These are phyloP conservation scores for Mortierella sp. DNA, from an alignment of 371 early-diverging fungal genomes.

Conservation along the genomic window DNA sequence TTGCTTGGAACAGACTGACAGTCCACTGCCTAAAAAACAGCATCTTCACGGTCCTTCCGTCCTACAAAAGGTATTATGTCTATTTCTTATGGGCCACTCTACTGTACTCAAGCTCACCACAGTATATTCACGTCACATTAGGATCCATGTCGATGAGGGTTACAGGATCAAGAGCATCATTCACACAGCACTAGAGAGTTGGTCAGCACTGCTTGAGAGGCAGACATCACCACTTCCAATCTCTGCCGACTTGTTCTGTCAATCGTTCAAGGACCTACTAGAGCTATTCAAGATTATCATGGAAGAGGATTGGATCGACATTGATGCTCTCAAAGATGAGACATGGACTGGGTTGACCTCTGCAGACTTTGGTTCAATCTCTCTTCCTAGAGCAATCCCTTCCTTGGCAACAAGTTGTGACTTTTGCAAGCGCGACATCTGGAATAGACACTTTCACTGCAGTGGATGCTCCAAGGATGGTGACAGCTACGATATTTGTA, in stretches of 20 bases:
- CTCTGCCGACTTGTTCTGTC: slow-evolving; percentile 14
- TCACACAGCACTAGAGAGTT: slow-evolving; percentile 24
- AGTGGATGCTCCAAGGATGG: slow-evolving; percentile 9
- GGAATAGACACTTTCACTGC: slow-evolving; percentile 62
- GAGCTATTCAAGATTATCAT: slow-evolving; percentile 24
- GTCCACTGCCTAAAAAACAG: slow-evolving; percentile 34
- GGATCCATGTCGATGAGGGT: slow-evolving; percentile 15
- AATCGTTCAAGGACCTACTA: slow-evolving; percentile 33
- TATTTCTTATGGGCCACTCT: no score
- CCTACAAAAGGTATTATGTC: slow-evolving; percentile 40
- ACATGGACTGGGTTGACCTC: no score
- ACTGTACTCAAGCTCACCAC: no score
- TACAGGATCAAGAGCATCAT: slow-evolving; percentile 44
- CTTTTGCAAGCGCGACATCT: slow-evolving; percentile 50
- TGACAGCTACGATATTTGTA: slow-evolving; percentile 35
- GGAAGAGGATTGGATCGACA: slow-evolving; percentile 51
- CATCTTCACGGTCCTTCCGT: slow-evolving; percentile 31
- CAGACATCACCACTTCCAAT: not conserved
- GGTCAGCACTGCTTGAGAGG: slow-evolving; percentile 20
- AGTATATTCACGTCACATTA: no score
- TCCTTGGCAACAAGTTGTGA: slow-evolving; percentile 31
- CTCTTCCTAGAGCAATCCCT: slow-evolving; percentile 12
- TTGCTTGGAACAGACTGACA: slow-evolving; percentile 54
- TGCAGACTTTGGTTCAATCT: slow-evolving; percentile 11
- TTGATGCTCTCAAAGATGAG: not conserved